A percentile compares a stretch with the other conserved stretches of the same genome.
These are phyloP conservation scores for Apiospora sp. DNA, from an alignment of 2,329 filamentous ascomycete genomes.

Conservation along the genomic window DNA sequence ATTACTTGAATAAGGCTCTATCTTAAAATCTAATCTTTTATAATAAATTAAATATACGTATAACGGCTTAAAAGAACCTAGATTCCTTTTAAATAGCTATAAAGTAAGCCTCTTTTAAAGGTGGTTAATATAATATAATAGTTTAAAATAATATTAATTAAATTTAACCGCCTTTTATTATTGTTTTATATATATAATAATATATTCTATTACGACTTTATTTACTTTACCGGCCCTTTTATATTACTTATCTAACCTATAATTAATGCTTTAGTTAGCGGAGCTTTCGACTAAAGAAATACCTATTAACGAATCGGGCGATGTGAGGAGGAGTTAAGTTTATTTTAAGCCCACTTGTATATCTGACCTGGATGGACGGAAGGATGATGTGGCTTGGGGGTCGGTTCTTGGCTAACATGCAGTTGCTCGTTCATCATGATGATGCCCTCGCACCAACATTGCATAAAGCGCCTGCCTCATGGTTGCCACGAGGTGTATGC, in stretches of 20 bases:
- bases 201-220: background rate
- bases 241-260: background rate
- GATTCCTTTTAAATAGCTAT: background rate
- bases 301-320: constrained; percentile 5
- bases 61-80: background rate
- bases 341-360: constrained; percentile 14
- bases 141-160: background rate
- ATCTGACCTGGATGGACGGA: background rate
- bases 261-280: background rate
- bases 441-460: background rate
- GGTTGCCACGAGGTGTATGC: background rate
- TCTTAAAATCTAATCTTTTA: background rate
- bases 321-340: constrained; percentile 16
- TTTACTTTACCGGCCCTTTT: constrained; percentile 6
- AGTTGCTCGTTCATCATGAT: background rate
- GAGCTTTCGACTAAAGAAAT: background rate
- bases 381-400: background rate
- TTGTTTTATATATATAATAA: background rate
- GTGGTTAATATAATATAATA: constrained; percentile 1
- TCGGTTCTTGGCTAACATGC: background rate
- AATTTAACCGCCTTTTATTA: constrained; percentile 4
- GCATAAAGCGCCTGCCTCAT: background rate
- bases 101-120: constrained; percentile 1
- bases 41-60: background rate
- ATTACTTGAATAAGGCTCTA: background rate